Evolutionary conservation across 345 rosid genomes (phyloP).

Genomic region (Geranium rotundifolium): DNA sequence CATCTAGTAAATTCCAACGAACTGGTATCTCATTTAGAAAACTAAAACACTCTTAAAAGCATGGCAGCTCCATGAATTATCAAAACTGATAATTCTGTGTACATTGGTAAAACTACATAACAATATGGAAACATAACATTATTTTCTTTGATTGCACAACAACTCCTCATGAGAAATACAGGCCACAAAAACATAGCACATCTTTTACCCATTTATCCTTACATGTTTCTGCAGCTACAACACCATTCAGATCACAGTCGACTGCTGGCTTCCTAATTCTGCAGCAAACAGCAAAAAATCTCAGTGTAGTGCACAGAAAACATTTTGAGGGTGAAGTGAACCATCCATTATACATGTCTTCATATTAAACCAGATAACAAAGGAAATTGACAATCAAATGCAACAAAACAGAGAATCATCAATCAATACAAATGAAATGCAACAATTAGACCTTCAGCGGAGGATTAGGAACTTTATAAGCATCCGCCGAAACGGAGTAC

Average conservation of each 20-base stretch:
- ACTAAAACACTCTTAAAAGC: background rate
- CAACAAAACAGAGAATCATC: background rate
- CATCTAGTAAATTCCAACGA: no score
- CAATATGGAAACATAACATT: background rate
- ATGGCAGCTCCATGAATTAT: background rate
- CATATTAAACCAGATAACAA: background rate
- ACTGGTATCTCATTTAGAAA: background rate
- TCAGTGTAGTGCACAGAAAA: background rate
- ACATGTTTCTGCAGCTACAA: background rate
- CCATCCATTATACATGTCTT: background rate
- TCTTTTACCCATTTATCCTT: background rate
- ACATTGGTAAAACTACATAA: background rate
- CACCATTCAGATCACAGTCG: background rate
- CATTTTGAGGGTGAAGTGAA: no score
- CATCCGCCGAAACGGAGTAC: slow-evolving; percentile 43
- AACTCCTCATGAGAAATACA: background rate
- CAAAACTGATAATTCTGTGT: background rate
- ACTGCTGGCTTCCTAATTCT: background rate
- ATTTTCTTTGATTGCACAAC: background rate
- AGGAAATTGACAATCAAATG: background rate
- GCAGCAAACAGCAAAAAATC: background rate
- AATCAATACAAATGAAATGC: background rate
- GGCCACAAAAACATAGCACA: background rate
- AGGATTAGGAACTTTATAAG: slow-evolving; percentile 39
- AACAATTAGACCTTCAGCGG: slow-evolving; percentile 26